Evolutionary conservation across 345 rosid genomes (phyloP).

Genomic region (Moringa oleifera): DNA sequence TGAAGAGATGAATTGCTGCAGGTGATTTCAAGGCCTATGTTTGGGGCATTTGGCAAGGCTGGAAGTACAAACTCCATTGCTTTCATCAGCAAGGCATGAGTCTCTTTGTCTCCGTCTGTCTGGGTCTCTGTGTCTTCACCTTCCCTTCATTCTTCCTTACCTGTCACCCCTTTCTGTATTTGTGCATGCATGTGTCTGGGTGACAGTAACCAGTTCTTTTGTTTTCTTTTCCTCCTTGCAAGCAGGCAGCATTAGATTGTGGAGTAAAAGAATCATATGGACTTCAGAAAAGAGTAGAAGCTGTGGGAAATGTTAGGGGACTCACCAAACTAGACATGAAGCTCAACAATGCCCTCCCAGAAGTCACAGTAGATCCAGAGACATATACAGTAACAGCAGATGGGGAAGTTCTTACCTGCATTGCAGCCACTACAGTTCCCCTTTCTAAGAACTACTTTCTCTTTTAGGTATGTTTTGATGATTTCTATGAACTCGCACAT

Average conservation of each 20-base stretch:
- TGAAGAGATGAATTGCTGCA: conserved; percentile 22
- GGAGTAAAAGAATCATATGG: conserved; percentile 59
- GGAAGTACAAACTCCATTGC: conserved; percentile 79
- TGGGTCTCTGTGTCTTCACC: neutral
- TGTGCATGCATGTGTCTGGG: too few relatives aligned
- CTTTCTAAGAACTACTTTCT: conserved; percentile 87
- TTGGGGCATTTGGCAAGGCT: conserved; percentile 95
- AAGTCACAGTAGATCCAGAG: conserved; percentile 81
- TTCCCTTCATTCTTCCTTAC: neutral
- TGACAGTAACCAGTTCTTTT: too few relatives aligned
- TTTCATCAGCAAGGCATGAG: conserved; percentile 82
- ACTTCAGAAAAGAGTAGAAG: conserved; percentile 69
- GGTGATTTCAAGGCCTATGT: conserved; percentile 96
- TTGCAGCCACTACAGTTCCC: conserved; percentile 71
- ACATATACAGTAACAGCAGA: conserved; percentile 69
- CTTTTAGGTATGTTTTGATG: conserved; percentile 45
- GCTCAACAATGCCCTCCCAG: conserved; percentile 77
- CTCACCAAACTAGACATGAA: conserved; percentile 91
- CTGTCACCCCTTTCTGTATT: neutral
- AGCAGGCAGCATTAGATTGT: conserved; percentile 53
- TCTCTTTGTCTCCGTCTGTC: conserved; percentile 1
- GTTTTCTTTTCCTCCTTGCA: conserved; percentile 9
- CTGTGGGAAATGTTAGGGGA: conserved; percentile 59
- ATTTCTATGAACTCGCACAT: too few relatives aligned
- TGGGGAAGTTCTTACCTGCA: conserved; percentile 53